These are phyloP conservation scores for Berkeleyomyces rouxiae DNA, from an alignment of 2,329 filamentous ascomycete genomes.

Conservation along the genomic window DNA sequence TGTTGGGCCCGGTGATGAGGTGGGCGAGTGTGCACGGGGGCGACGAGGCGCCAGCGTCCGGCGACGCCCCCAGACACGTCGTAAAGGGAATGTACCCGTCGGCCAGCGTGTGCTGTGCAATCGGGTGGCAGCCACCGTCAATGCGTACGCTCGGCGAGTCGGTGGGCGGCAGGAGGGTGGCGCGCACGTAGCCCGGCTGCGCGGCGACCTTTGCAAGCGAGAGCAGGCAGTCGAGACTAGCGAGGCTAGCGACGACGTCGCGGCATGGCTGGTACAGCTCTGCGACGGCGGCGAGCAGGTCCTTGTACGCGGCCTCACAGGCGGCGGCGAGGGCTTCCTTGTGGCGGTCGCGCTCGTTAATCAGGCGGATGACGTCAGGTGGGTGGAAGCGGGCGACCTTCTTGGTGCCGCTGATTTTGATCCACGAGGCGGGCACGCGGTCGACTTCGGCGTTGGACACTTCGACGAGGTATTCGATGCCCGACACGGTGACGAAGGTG, in stretches of 20 bases:
- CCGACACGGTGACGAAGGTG: conserved; percentile 66
- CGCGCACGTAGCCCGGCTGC: conserved; percentile 76
- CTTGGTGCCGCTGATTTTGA: conserved; percentile 89
- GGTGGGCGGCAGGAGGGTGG: conserved; percentile 45
- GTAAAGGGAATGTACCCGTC: conserved; percentile 77
- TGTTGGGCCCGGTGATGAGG: conserved; percentile 91
- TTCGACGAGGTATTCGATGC: conserved; percentile 90
- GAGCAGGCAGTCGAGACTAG: conserved; percentile 75
- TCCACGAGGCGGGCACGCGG: conserved; percentile 83
- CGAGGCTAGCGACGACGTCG: conserved; percentile 72
- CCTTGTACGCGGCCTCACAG: conserved; percentile 67
- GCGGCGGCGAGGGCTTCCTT: conserved; percentile 85
- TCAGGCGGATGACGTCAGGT: conserved; percentile 67
- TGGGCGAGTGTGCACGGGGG: conserved; percentile 43
- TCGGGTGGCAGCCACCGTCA: conserved; percentile 68
- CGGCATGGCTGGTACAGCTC: conserved; percentile 78
- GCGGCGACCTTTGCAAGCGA: conserved; percentile 71
- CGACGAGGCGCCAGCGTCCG: too few relatives aligned
- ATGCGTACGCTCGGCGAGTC: conserved; percentile 53
- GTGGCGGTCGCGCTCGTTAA: conserved; percentile 82
- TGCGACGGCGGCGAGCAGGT: conserved; percentile 56
- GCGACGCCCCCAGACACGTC: conserved; percentile 24
- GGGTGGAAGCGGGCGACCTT: conserved; percentile 86
- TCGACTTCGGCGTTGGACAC: conserved; percentile 70
- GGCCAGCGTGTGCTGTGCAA: conserved; percentile 73